These are phyloP conservation scores for Phytophthora kernoviae DNA, from an alignment of 352 stramenopile genomes.

Conservation along the genomic window DNA sequence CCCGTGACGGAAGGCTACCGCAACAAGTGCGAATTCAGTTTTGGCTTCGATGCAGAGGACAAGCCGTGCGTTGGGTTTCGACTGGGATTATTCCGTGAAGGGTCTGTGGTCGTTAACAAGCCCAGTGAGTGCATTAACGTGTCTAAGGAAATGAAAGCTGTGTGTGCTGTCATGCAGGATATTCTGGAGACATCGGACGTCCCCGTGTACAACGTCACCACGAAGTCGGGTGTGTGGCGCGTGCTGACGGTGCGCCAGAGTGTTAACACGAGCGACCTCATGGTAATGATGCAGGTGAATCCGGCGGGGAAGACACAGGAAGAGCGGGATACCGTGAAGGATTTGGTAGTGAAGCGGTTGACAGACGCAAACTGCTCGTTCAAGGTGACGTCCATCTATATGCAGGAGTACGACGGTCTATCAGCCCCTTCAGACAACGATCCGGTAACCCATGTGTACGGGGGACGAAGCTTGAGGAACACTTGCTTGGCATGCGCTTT, in stretches of 20 bases:
- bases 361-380: slow-evolving; percentile 44
- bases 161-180: slow-evolving; percentile 69
- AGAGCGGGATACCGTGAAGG: slow-evolving; percentile 44
- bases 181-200: slow-evolving; percentile 59
- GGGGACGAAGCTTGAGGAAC: slow-evolving; percentile 78
- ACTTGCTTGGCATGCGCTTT: slow-evolving; percentile 90
- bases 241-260: slow-evolving; percentile 77
- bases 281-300: slow-evolving; percentile 84
- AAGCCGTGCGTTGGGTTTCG: slow-evolving; percentile 90
- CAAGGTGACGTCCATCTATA: slow-evolving; percentile 89
- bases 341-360: slow-evolving; percentile 50
- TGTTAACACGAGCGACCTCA: slow-evolving; percentile 69
- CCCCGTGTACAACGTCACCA: slow-evolving; percentile 77
- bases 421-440: slow-evolving; percentile 90
- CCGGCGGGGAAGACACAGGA: slow-evolving; percentile 38
- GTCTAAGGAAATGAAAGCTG: slow-evolving; percentile 78
- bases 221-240: slow-evolving; percentile 75
- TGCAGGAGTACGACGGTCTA: slow-evolving; percentile 93
- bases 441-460: slow-evolving; percentile 82
- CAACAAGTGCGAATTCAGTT: slow-evolving; percentile 98
- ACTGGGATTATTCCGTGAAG: slow-evolving; percentile 81
- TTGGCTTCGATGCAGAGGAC: slow-evolving; percentile 82
- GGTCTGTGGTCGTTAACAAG: slow-evolving; percentile 68
- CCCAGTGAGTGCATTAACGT: slow-evolving; percentile 83
- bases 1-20: slow-evolving; percentile 90